These are phyloP conservation scores for Pestalotiopsis sp. DNA, from an alignment of 2,329 filamentous ascomycete genomes.

Conservation along the genomic window DNA sequence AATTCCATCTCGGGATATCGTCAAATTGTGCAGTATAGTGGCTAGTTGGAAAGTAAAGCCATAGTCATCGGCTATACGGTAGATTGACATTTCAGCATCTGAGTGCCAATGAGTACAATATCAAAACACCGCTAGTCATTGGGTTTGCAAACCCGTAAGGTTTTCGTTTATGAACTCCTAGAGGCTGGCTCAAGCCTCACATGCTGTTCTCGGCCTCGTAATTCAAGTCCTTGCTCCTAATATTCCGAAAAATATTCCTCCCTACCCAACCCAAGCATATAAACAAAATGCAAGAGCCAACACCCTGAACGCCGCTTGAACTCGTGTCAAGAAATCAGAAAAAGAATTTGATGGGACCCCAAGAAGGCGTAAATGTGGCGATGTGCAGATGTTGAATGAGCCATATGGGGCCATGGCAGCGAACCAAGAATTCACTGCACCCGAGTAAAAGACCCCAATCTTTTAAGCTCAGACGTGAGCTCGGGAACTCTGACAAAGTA, in stretches of 20 bases:
- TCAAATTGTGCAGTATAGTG: not conserved
- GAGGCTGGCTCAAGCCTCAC: not conserved
- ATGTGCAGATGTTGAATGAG: not conserved
- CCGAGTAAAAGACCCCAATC: too few relatives aligned
- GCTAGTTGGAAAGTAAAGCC: not conserved
- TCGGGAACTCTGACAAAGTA: not conserved
- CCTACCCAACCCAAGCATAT: not conserved
- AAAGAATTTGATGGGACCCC: not conserved
- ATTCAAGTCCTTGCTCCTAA: not conserved
- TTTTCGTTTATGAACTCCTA: not conserved
- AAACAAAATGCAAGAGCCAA: not conserved
- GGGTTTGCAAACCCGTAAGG: not conserved
- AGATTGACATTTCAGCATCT: not conserved
- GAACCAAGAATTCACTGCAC: not conserved
- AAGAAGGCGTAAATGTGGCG: not conserved
- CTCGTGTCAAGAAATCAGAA: not conserved
- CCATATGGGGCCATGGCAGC: not conserved
- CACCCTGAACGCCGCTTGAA: not conserved
- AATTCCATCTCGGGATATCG: not conserved
- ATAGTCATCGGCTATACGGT: not conserved
- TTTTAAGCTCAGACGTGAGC: not conserved
- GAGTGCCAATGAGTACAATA: not conserved
- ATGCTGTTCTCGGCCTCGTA: not conserved
- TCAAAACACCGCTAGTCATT: not conserved
- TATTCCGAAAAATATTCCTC: not conserved